phyloP scores from a whole-genome alignment of 108 stramenopile species.

The Thalassiosira profunda region DNA sequence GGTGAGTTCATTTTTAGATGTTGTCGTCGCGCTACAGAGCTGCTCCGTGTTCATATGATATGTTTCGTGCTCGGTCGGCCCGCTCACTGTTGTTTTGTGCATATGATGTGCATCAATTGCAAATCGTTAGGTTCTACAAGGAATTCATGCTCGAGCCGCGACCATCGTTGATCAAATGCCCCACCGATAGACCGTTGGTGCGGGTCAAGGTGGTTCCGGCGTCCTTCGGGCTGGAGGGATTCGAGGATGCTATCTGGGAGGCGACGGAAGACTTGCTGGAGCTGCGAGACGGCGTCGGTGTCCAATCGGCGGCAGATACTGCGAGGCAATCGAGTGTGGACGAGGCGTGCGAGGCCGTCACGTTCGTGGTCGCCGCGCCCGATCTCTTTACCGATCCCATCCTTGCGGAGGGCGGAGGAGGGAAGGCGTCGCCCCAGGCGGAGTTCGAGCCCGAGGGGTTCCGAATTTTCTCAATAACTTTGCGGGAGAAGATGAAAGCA shows the following conservation, averaged over 20 bases:
- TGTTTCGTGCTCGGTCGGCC: no score
- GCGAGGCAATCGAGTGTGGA: no score
- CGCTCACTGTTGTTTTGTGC: not conserved
- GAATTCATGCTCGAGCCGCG: conserved; percentile 21
- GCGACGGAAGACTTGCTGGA: conserved; percentile 19
- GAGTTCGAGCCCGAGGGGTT: conserved; percentile 40
- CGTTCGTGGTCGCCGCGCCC: conserved; percentile 43
- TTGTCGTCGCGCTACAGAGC: no score
- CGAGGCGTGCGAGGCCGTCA: conserved; percentile 12
- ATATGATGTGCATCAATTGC: no score
- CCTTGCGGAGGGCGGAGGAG: conserved; percentile 16
- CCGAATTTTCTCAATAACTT: conserved; percentile 11
- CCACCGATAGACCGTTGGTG: conserved; percentile 5
- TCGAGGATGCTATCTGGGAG: conserved; percentile 49
- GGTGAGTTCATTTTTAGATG: no score
- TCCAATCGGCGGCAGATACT: no score
- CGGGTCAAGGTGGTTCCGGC: conserved; percentile 45
- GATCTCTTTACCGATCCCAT: conserved; percentile 39
- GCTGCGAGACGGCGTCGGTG: no score
- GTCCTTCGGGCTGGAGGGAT: conserved; percentile 46
- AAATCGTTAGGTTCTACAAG: conserved; percentile 14
- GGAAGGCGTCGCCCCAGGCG: conserved; percentile 29
- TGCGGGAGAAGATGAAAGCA: conserved; percentile 14
- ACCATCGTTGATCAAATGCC: not conserved
- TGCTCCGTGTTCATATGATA: no score